Evolutionary conservation across 2,329 filamentous ascomycete species (phyloP).

Genomic region (Monilinia aucupariae): DNA sequence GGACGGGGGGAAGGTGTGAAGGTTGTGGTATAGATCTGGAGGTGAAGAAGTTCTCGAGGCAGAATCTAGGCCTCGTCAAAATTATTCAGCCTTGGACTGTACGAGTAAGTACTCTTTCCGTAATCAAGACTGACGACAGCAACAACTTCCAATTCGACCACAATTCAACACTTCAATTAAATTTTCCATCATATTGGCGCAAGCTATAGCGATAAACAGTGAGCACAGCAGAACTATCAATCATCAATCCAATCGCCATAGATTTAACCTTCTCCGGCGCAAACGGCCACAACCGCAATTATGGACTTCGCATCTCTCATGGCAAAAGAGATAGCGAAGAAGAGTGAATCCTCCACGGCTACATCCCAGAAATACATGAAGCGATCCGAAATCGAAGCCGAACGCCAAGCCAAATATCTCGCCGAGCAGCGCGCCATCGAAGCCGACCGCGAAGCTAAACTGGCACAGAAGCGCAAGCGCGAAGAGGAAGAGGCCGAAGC

Average conservation of each 20-base stretch:
- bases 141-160: not conserved
- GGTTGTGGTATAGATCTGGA: constrained; percentile 17
- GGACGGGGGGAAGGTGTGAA: no score
- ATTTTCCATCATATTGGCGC: not conserved
- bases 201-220: not conserved
- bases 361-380: constrained; percentile 71
- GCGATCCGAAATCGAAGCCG: constrained; percentile 78
- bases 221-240: not conserved
- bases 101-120: not conserved
- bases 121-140: not conserved
- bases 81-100: constrained; percentile 15
- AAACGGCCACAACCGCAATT: constrained; percentile 28
- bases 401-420: constrained; percentile 72
- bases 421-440: constrained; percentile 75
- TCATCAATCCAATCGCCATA: not conserved
- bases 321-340: constrained; percentile 85
- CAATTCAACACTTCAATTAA: not conserved
- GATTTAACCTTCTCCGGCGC: not conserved
- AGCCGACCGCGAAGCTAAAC: constrained; percentile 62
- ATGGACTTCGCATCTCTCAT: constrained; percentile 98
- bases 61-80: constrained; percentile 17
- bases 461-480: constrained; percentile 75
- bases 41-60: constrained; percentile 18
- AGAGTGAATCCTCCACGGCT: constrained; percentile 47
- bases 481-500: constrained; percentile 79